phyloP scores from a whole-genome alignment of 371 early-diverging fungal genomes.

The Batrachochytrium dendrobatidis region DNA sequence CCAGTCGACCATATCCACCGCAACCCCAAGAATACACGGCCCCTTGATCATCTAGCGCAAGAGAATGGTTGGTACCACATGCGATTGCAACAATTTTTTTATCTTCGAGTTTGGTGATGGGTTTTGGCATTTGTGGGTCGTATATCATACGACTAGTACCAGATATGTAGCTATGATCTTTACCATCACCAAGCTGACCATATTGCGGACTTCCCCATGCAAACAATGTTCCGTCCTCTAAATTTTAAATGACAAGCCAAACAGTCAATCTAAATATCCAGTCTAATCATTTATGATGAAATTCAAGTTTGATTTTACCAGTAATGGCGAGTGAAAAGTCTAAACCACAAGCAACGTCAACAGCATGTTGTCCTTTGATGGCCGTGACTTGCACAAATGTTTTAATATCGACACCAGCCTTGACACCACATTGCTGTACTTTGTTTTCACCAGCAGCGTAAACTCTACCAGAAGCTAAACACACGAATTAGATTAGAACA shows the following conservation, averaged over 20 bases:
- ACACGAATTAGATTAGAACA: background rate
- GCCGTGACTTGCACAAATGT: background rate
- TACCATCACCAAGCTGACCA: constrained; percentile 5
- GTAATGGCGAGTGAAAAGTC: constrained; percentile 9
- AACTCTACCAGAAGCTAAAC: constrained; percentile 3
- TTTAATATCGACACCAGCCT: background rate
- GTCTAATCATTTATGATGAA: background rate
- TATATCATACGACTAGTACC: background rate
- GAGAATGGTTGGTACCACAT: constrained; percentile 10
- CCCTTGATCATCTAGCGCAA: background rate
- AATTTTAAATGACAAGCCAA: background rate
- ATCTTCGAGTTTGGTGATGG: constrained; percentile 2
- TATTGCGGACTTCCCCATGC: constrained; percentile 11
- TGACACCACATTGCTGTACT: background rate
- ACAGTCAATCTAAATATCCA: background rate
- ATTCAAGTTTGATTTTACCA: background rate
- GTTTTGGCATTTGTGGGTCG: constrained; percentile 7
- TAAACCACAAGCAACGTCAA: background rate
- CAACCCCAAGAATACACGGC: background rate
- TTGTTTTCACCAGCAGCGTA: constrained; percentile 12
- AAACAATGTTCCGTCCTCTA: constrained; percentile 3
- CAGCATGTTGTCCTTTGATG: background rate
- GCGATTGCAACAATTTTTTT: constrained; percentile 5
- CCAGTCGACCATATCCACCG: constrained; percentile 8
- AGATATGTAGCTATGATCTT: constrained; percentile 6